Evolutionary conservation across 176 grass and related monocot species (phyloP), one percentile per base, ranked within the genome.

Genomic region (Tillandsia leiboldiana): DNA sequence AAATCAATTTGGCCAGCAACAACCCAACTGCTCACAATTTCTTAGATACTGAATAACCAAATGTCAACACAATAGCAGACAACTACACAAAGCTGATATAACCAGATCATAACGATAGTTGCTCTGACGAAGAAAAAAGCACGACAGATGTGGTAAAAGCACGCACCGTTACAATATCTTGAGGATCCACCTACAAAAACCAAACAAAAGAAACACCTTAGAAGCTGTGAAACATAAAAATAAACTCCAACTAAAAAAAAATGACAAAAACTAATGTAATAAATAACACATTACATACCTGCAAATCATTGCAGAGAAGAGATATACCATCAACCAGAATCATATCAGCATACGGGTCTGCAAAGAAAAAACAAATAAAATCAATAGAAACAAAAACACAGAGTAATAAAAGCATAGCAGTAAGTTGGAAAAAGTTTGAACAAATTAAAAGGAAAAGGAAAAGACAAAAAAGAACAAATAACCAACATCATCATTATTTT

Each of bases 111-210:
- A 42, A 42, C 7, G 33, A 42, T 42, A 42, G 33, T 42, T 42
- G 33, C 33, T 42, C 33, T 42, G 33, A 7, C 33, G 33, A 42
- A 42, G 33, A 47, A 22, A 27, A 58, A 83, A 24, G 71, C 70
- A 49, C 72, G 86, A 51, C 12, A 63, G 63, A 65, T 22, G 13
- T 12, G 22, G 51, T 64, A 66, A 53, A 48, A 28, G 15, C 70
- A 75, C 85, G 65, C 83, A 97, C 93, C 93, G 87, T 92, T 51
- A 97, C 93, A 82, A 97, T 85, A 78, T 97, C 93, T 82, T 92
- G 93, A 26, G 93, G 93, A 80, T 97, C 93, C 29, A 97, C 89
- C 93, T 97, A 82, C 76, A 85, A 63, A 82, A 85, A 63, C 54
- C 85, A 83, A 59, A 74, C 66, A 69, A 66, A 64, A 72, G 48